Percentiles rank a stretch among this genome's conserved stretches.
phyloP scores from a whole-genome alignment of 1,284 basidiomycete species.

The Bjerkandera adusta region DNA sequence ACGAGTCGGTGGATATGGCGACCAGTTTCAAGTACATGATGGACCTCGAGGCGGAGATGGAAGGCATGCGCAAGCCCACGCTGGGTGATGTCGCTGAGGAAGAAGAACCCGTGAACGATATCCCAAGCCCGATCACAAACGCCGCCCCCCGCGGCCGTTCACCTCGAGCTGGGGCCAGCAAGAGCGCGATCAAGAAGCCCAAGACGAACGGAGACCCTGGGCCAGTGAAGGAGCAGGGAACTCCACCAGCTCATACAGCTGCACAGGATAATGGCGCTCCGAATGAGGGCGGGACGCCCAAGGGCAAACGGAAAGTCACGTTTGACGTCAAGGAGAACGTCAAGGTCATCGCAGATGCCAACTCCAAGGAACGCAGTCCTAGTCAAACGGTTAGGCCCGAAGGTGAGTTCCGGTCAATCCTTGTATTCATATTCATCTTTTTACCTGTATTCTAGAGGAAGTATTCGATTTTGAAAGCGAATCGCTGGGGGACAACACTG shows the following conservation, averaged over 20 bases:
- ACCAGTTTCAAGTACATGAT: constrained; percentile 65
- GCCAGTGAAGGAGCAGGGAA: constrained; percentile 13
- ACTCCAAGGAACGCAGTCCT: constrained; percentile 30
- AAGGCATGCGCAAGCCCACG: constrained; percentile 14
- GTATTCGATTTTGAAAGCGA: constrained; percentile 65
- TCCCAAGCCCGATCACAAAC: constrained; percentile 9
- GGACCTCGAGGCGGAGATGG: constrained; percentile 60
- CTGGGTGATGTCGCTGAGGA: constrained; percentile 14
- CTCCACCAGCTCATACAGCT: too few relatives aligned
- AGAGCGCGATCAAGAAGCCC: constrained; percentile 30
- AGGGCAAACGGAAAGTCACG: constrained; percentile 68
- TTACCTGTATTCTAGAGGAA: constrained; percentile 42
- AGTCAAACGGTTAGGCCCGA: constrained; percentile 27
- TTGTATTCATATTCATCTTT: background rate
- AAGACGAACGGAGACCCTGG: constrained; percentile 14
- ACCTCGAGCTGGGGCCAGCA: constrained; percentile 22
- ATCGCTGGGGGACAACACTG: constrained; percentile 10
- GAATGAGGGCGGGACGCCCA: constrained; percentile 26
- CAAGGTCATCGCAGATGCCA: constrained; percentile 41
- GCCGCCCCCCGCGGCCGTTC: constrained; percentile 22
- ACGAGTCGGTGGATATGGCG: constrained; percentile 61
- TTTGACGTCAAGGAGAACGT: constrained; percentile 65
- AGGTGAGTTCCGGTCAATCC: constrained; percentile 23
- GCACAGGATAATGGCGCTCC: constrained; percentile 5
- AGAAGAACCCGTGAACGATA: constrained; percentile 8